Base-by-base conservation (phyloP, 495 filamentous ascomycete genomes). In the Lentithecium fluviatile region DNA sequence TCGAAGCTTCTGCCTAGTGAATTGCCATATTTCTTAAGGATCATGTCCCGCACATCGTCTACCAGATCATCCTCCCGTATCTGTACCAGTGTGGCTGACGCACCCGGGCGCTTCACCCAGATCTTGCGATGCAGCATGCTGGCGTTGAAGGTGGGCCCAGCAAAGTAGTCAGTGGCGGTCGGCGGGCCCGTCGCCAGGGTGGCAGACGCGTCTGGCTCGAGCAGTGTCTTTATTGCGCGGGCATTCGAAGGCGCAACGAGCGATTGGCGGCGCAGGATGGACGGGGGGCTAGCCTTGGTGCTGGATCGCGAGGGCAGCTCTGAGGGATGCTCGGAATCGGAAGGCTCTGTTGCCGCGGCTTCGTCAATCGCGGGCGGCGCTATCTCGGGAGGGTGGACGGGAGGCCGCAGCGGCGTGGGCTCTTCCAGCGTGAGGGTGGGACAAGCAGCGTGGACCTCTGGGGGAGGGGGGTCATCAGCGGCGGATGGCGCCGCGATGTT, bases 11-110 rank as follows among this genome's bases (percentile, higher is more conserved):
- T 85, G 7, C 93, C 95, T 26, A 98, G 76, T 8, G 91, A 93
- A 74, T 98, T 98, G 50, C 83, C 84, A 71, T 97, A 98, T 76
- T 96, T 97, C 64, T 82, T 83, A 64, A 98, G 77, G 24, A 97
- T 91, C 81, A 91, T 83, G 65, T 97, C 95, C 56, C 92, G 85
- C 52, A 95, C 86, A 76, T 97, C 95, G 69, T 98, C 94, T 19
- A 97, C 94, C 73, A 98, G 72, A 66, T 95, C 89, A 69, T 96
- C 90, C 68, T 93, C 88, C 58, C 83, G 79, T 63, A 95, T 88
- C 45, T 88, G 85, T 38, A 98, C 88, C 64, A 91, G 76, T 23
- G 94, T 98, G 56, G 94, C 85, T 40, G 92, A 96, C 42, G 83
- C 89, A 58, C 85, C 82, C 12, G 86, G 86, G 60, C 94, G 80